phyloP scores from a whole-genome alignment of 306 rosid species.

The Trichosanthes truncata region DNA sequence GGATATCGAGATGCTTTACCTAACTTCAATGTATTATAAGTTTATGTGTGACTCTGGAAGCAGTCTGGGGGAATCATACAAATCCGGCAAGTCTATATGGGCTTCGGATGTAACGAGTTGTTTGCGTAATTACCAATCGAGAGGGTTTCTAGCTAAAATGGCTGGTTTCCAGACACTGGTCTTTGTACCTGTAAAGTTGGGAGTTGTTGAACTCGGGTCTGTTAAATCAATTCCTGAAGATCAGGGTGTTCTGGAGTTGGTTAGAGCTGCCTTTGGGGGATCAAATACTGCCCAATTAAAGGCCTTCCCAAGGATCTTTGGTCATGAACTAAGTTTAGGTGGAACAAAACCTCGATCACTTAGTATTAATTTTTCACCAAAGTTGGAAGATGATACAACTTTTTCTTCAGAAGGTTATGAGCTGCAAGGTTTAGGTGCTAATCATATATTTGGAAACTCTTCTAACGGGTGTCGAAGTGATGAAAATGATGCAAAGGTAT shows the following conservation, averaged over 20 bases:
- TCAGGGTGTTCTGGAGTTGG: conserved; percentile 40
- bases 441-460: conserved; percentile 42
- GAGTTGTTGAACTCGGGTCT: conserved; percentile 78
- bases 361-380: conserved; percentile 65
- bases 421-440: conserved; percentile 39
- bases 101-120: conserved; percentile 38
- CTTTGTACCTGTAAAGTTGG: conserved; percentile 60
- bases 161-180: conserved; percentile 69
- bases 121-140: conserved; percentile 44
- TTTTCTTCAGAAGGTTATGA: conserved; percentile 59
- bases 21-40: conserved; percentile 43
- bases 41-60: conserved; percentile 45
- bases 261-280: conserved; percentile 38
- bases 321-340: conserved; percentile 65
- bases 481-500: conserved; percentile 44
- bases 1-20: conserved; percentile 67
- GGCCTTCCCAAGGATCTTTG: conserved; percentile 68
- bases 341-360: conserved; percentile 54
- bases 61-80: conserved; percentile 53
- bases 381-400: conserved; percentile 65
- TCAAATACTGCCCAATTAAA: conserved; percentile 44
- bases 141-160: conserved; percentile 41
- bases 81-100: conserved; percentile 58
- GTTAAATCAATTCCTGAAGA: conserved; percentile 47
- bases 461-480: conserved; percentile 54